Percentiles rank a stretch among this genome's conserved stretches.
phyloP scores from a whole-genome alignment of 495 filamentous ascomycete genomes.

The Penicillium desertorum region DNA sequence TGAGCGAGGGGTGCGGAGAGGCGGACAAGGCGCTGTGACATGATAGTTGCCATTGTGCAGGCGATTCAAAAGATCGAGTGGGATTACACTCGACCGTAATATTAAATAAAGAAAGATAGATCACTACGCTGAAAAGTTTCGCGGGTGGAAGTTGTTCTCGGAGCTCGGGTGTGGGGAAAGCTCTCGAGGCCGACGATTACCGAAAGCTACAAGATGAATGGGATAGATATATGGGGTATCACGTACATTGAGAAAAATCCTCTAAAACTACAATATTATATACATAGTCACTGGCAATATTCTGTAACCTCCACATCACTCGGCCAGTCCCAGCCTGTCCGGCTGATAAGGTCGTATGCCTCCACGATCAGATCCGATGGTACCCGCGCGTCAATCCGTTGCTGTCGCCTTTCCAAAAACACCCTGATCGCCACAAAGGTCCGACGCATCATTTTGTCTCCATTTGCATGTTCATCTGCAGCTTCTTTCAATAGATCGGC shows the following conservation, averaged over 20 bases:
- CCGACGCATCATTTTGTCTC: constrained; percentile 44
- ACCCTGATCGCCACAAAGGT: constrained; percentile 53
- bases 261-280: constrained; percentile 29
- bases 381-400: constrained; percentile 15
- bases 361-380: constrained; percentile 32
- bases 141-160: constrained; percentile 4
- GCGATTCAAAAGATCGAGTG: constrained; percentile 6
- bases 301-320: constrained; percentile 49
- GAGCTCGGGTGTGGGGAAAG: constrained; percentile 31
- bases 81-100: not conserved
- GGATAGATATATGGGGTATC: constrained; percentile 11
- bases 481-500: constrained; percentile 36
- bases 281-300: constrained; percentile 36
- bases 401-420: constrained; percentile 48
- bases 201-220: constrained; percentile 10
- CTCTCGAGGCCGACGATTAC: constrained; percentile 28
- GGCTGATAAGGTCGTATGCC: constrained; percentile 46
- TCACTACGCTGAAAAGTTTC: constrained; percentile 6
- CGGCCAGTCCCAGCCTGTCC: constrained; percentile 56
- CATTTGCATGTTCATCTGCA: constrained; percentile 44
- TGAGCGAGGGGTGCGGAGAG: constrained; percentile 23
- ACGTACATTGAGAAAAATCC: constrained; percentile 21
- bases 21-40: constrained; percentile 37
- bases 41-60: constrained; percentile 21
- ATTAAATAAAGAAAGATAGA: not conserved